Evolutionary conservation across 2,329 filamentous ascomycete species (phyloP).

Genomic region (Dactylellina haptotyla): DNA sequence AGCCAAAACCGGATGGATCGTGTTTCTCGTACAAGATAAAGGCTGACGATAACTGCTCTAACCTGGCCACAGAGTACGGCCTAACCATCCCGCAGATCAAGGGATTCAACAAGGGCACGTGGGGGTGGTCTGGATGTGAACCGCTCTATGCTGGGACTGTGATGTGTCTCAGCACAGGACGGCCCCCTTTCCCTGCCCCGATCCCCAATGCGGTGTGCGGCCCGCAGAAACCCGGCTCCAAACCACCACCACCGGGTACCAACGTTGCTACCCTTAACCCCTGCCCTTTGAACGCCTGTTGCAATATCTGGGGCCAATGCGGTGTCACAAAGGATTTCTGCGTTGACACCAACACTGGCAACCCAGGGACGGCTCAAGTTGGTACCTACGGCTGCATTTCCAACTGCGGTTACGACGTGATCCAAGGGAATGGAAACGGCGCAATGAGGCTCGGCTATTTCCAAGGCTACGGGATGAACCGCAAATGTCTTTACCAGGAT

Average conservation of each 20-base stretch:
- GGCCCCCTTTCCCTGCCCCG: conserved; percentile 62
- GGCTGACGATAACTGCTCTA: conserved; percentile 60
- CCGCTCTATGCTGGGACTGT: conserved; percentile 58
- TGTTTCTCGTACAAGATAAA: conserved; percentile 62
- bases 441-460: conserved; percentile 59
- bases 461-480: conserved; percentile 59
- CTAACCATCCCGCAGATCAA: conserved; percentile 62
- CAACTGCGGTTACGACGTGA: conserved; percentile 62
- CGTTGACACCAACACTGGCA: conserved; percentile 59
- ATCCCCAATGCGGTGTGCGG: conserved; percentile 63
- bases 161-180: conserved; percentile 63
- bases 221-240: conserved; percentile 17
- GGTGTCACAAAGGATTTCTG: conserved; percentile 65
- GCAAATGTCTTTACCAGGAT: conserved; percentile 59
- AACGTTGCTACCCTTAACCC: conserved; percentile 57
- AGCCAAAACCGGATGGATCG: conserved; percentile 60
- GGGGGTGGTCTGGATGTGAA: conserved; percentile 63
- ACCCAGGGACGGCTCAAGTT: conserved; percentile 61
- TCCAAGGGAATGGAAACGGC: conserved; percentile 56
- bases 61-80: conserved; percentile 59
- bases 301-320: conserved; percentile 64
- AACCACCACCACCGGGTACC: conserved; percentile 8
- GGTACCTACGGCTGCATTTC: conserved; percentile 62
- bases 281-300: conserved; percentile 63
- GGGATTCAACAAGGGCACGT: conserved; percentile 63